Evolutionary conservation across 2,329 filamentous ascomycete species (phyloP).

Genomic region (Hymenoscyphus occultus): DNA sequence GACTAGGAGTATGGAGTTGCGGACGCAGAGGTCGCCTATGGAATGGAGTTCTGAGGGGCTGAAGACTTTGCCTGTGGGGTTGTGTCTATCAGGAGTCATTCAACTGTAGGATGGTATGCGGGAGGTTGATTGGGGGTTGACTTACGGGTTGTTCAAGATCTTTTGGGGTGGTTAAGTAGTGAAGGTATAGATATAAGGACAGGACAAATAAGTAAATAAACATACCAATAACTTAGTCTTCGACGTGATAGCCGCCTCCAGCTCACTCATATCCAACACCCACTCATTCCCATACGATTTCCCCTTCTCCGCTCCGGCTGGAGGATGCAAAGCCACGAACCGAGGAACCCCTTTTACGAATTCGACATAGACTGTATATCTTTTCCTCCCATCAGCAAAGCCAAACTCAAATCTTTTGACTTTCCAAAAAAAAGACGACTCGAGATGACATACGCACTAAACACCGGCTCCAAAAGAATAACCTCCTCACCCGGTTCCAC

Average conservation of each 20-base stretch:
- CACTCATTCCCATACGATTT: conserved; percentile 4
- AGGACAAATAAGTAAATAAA: background rate
- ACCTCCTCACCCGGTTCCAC: background rate
- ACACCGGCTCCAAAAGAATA: background rate
- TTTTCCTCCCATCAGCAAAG: background rate
- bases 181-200: background rate
- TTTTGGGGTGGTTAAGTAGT: background rate
- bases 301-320: background rate
- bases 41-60: background rate
- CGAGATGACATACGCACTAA: background rate
- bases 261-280: conserved; percentile 5
- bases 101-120: background rate
- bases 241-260: conserved; percentile 6
- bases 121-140: background rate
- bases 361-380: conserved; percentile 4
- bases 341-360: conserved; percentile 6
- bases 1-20: background rate
- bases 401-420: background rate
- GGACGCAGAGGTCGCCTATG: conserved; percentile 4
- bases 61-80: background rate
- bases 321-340: conserved; percentile 10
- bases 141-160: conserved; percentile 2
- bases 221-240: conserved; percentile 10
- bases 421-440: background rate
- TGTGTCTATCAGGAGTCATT: background rate